phyloP scores from a whole-genome alignment of 1,139 yeast species.

The Williopsis jadinii region DNA sequence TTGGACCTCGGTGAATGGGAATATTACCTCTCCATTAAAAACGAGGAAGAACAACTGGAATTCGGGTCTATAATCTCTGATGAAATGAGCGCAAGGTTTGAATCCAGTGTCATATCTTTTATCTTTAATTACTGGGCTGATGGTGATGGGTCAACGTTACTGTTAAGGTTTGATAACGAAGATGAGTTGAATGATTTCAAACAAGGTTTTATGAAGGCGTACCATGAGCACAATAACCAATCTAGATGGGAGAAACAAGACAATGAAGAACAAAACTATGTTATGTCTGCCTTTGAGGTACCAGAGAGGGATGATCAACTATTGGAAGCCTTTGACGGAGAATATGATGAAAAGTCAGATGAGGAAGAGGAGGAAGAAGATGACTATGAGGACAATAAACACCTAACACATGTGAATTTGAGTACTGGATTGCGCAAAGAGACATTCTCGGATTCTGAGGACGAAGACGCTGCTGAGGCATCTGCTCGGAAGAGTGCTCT shows the following conservation, averaged over 20 bases:
- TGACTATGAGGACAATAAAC: conserved; percentile 8
- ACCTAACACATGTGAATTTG: conserved; percentile 13
- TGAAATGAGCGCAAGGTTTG: conserved; percentile 59
- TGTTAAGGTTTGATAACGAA: conserved; percentile 43
- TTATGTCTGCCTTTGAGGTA: conserved; percentile 40
- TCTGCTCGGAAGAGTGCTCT: conserved; percentile 13
- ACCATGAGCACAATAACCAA: conserved; percentile 58
- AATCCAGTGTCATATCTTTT: conserved; percentile 49
- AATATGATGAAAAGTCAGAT: conserved; percentile 35
- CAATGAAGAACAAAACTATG: conserved; percentile 39
- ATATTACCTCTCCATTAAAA: conserved; percentile 43
- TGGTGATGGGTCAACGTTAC: conserved; percentile 46
- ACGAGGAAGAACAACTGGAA: conserved; percentile 17
- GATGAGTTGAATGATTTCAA: conserved; percentile 46
- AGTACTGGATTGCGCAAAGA: conserved; percentile 19
- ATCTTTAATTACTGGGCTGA: conserved; percentile 49
- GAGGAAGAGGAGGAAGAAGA: conserved; percentile 25
- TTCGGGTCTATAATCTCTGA: conserved; percentile 41
- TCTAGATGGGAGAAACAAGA: conserved; percentile 40
- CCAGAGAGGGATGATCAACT: conserved; percentile 26
- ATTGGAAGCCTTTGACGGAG: conserved; percentile 23
- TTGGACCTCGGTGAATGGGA: conserved; percentile 45
- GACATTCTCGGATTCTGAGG: conserved; percentile 19
- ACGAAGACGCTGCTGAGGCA: conserved; percentile 19
- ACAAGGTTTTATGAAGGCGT: conserved; percentile 38